These are phyloP conservation scores for Claviceps sp. DNA, from an alignment of 2,329 filamentous ascomycete genomes.

Conservation along the genomic window DNA sequence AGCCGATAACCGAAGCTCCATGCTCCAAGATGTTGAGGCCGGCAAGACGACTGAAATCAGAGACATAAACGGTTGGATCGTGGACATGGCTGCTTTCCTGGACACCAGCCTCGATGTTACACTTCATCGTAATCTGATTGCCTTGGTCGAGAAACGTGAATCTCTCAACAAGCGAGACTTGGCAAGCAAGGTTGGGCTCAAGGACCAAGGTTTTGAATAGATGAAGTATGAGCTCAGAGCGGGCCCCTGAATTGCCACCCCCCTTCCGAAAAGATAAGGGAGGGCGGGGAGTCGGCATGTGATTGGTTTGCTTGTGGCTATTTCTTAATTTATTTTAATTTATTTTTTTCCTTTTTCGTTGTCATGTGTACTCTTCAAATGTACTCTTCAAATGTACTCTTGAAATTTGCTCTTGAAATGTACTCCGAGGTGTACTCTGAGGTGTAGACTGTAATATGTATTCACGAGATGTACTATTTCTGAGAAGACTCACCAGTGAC, in stretches of 20 bases:
- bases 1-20: slow-evolving; percentile 43
- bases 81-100: slow-evolving; percentile 30
- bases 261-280: too few relatives aligned
- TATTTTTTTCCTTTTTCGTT: not conserved
- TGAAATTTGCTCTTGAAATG: too few relatives aligned
- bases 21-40: slow-evolving; percentile 44
- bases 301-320: not conserved
- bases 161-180: slow-evolving; percentile 23
- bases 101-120: slow-evolving; percentile 20
- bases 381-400: too few relatives aligned
- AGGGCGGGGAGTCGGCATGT: not conserved
- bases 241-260: too few relatives aligned
- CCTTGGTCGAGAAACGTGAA: slow-evolving; percentile 26
- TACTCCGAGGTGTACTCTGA: too few relatives aligned
- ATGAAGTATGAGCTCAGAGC: not conserved
- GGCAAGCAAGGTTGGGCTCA: slow-evolving; percentile 10
- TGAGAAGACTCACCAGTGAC: too few relatives aligned
- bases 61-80: slow-evolving; percentile 48
- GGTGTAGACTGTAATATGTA: too few relatives aligned
- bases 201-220: not conserved
- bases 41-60: slow-evolving; percentile 40
- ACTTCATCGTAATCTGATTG: slow-evolving; percentile 27
- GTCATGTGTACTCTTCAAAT: too few relatives aligned
- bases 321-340: not conserved
- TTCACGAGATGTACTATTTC: too few relatives aligned